Evolutionary conservation across 495 filamentous ascomycete genomes (phyloP).

Genomic region (Penicillium lividum): DNA sequence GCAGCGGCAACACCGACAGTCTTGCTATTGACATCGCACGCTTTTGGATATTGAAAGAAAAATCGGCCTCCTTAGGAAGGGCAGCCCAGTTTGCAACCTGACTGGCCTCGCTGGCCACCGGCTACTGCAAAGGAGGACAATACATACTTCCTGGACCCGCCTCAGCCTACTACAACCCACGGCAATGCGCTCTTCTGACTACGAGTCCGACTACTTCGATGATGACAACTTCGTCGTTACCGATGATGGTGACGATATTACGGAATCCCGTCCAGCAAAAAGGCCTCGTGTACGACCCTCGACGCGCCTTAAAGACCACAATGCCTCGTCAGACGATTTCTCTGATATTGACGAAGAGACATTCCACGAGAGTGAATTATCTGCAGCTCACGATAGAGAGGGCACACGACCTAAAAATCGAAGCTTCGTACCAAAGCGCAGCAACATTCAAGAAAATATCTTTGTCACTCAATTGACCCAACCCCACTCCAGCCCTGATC

Average conservation of each 20-base stretch:
- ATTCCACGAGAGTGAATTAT: not conserved
- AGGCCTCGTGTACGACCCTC: slow-evolving; percentile 35
- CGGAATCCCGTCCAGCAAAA: slow-evolving; percentile 34
- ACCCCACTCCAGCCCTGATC: slow-evolving; percentile 51
- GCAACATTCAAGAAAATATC: slow-evolving; percentile 47
- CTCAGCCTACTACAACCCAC: not conserved
- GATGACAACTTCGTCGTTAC: slow-evolving; percentile 39
- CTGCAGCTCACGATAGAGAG: slow-evolving; percentile 23
- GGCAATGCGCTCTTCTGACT: slow-evolving; percentile 23
- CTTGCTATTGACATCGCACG: not conserved
- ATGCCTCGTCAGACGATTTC: slow-evolving; percentile 23
- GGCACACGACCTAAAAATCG: slow-evolving; percentile 41
- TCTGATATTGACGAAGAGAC: slow-evolving; percentile 31
- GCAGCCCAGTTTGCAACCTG: not conserved
- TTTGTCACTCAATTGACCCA: slow-evolving; percentile 56
- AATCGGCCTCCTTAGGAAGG: not conserved
- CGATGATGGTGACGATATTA: slow-evolving; percentile 7
- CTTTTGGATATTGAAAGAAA: not conserved
- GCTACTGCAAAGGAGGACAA: not conserved
- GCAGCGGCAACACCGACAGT: not conserved
- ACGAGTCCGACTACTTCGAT: slow-evolving; percentile 29
- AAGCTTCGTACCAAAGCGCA: slow-evolving; percentile 47
- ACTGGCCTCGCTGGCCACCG: not conserved
- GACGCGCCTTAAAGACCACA: slow-evolving; percentile 11
- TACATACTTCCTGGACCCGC: not conserved